Base-by-base conservation (phyloP, 495 filamentous ascomycete genomes). In the Penicillium chermesinum region DNA sequence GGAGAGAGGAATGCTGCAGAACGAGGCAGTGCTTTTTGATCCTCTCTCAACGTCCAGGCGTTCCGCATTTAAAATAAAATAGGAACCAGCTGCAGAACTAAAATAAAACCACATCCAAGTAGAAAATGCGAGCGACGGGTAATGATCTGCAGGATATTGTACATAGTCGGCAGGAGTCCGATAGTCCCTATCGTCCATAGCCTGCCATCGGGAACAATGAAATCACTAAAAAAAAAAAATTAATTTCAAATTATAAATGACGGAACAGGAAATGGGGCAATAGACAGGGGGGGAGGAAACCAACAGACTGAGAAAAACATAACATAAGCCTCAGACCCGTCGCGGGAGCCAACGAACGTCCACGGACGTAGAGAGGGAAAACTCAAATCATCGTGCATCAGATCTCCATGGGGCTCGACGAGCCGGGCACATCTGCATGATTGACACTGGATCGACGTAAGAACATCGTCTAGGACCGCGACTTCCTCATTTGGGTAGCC, bases 381-480 rank as follows among this genome's bases (percentile, higher is more conserved):
- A 19, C 6, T 7, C 35, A n/a, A 37, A 35, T 36, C 15, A 45
- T 7, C 3, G 18, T 34, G 42, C 34, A 20, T 46, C 43, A 46
- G 43, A 46, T 46, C 19, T 13, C 30, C 41, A 12, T 2, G 44
- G 44, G 33, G 18, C 13, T n/a, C 17, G 32, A 37, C 14, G 18
- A 20, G n/a, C 34, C 27, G 35, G 44, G 44, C 34, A 19, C 44
- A 37, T 37, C 21, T 46, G 44, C 44, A 46, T 20, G 33, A 25
- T 21, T 44, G 34, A 25, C 30, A 45, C n/a, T 18, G 16, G 38
- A 49, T 42, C 38, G 46, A 48, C 38, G 46, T 49, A 42, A 43
- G 38, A 49, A 14, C 15, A 19, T 10, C 10, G 25, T 30, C n/a
- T n/a, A n/a, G n/a, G n/a, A n/a, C n/a, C n/a, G n/a, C n/a, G n/a